Conservation (phyloP, 495 filamentous ascomycete genomes). For the Aspergillus wentii region DNA sequence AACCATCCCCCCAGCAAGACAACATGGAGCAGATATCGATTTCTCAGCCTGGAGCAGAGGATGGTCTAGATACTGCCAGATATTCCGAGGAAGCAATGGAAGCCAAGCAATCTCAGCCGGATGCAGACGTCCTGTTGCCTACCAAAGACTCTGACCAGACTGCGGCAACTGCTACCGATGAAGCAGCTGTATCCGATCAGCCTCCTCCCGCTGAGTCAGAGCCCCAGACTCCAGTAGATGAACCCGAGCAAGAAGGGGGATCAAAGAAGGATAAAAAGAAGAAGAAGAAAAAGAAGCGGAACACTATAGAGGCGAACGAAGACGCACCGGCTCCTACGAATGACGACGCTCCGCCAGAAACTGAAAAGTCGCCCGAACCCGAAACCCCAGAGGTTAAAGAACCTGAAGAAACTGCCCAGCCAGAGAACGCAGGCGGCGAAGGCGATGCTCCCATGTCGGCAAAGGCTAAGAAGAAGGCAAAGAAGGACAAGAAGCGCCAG, state of each 20-base stretch:
- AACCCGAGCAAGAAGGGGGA: slow-evolving; percentile 10
- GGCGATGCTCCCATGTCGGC: slow-evolving; percentile 21
- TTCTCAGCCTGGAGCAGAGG: no score
- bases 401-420: slow-evolving; percentile 6
- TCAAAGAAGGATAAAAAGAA: slow-evolving; percentile 31
- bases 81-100: not conserved
- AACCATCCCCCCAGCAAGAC: no score
- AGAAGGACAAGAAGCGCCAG: slow-evolving; percentile 43
- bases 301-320: slow-evolving; percentile 20
- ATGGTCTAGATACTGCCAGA: not conserved
- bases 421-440: slow-evolving; percentile 21
- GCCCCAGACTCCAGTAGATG: slow-evolving; percentile 4
- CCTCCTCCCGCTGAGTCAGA: slow-evolving; percentile 7
- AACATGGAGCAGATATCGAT: no score
- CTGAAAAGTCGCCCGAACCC: slow-evolving; percentile 3
- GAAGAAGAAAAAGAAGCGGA: slow-evolving; percentile 42
- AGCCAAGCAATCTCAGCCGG: not conserved
- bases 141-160: no score
- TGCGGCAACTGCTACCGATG: slow-evolving; percentile 2
- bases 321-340: slow-evolving; percentile 12
- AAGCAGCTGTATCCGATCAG: not conserved
- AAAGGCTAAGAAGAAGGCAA: slow-evolving; percentile 40
- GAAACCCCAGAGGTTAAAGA: slow-evolving; percentile 9
- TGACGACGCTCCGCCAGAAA: not conserved
- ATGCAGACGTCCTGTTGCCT: not conserved